These are phyloP conservation scores for Lactifluus rugatus DNA, from an alignment of 768 basidiomycete species.

Conservation along the genomic window DNA sequence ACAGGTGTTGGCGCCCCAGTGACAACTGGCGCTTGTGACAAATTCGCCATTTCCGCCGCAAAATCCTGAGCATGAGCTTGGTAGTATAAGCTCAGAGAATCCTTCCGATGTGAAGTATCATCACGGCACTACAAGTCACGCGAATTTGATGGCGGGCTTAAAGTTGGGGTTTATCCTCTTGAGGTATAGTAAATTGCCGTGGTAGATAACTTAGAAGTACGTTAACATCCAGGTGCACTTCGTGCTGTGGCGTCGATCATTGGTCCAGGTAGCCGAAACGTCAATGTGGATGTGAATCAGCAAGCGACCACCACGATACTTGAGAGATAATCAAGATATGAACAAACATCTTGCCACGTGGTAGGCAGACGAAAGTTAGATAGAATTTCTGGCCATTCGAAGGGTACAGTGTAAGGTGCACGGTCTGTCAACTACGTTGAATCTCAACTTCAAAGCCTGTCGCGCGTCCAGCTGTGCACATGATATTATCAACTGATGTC, in stretches of 20 bases:
- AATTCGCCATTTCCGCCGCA: not conserved
- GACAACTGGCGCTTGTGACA: not conserved
- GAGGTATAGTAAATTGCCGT: not conserved
- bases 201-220: not conserved
- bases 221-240: not conserved
- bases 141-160: not conserved
- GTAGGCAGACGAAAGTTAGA: not conserved
- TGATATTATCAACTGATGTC: conserved; percentile 3
- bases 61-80: not conserved
- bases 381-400: conserved; percentile 9
- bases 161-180: not conserved
- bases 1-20: not conserved
- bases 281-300: not conserved
- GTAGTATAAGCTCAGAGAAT: not conserved
- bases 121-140: not conserved
- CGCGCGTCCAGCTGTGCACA: conserved; percentile 57
- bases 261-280: not conserved
- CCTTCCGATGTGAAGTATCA: not conserved
- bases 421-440: not conserved
- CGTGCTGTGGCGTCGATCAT: not conserved
- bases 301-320: not conserved
- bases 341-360: not conserved
- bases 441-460: conserved; percentile 43
- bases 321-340: not conserved
- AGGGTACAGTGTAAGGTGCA: conserved; percentile 1